Base-by-base conservation (phyloP, 768 basidiomycete species). In the Butyriboletus loyo region DNA sequence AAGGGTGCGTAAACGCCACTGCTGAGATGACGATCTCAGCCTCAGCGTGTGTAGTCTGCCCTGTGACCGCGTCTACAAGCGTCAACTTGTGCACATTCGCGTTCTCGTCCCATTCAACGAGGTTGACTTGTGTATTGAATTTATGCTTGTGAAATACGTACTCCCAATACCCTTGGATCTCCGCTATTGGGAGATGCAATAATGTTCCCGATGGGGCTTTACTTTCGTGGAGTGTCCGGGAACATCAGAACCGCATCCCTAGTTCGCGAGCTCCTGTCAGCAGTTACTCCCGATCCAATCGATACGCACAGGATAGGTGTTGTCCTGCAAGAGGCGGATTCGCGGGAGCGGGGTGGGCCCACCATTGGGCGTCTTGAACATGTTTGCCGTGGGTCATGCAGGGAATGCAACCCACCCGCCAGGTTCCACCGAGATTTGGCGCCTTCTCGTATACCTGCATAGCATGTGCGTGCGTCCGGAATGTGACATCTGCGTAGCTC, bases 31-130 rank as follows among this genome's bases (percentile, higher is more conserved):
- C 31, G 10, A 28, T 55, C 11, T 56, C 37, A 37, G 42, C 55
- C 28, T 55, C 25, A 14, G 10, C 42, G 22, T 35, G 43, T 2
- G 60, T 66, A 44, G 57, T 62, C 60, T 71, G 67, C n/a, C 74
- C 74, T 11, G 73, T 77, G 22, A 56, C 62, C 36, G 37, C 46
- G 53, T 46, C 28, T n/a, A 30, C 43, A 27, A 83, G 58, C 10
- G 60, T 62, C 19, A 83, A 42, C 9, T 64, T 66, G 63, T 82
- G 80, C n/a, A 68, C 62, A 52, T 77, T 76, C 5, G 58, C 53
- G 15, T 68, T 61, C 4, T 70, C 63, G 57, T 76, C 75, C 83
- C 82, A 85, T 51, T 68, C 69, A 9, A 79, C 73, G 19, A 73
- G 75, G 49, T 73, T 72, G 21, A 47, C 44, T 35, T 58, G 50